These are phyloP conservation scores for Santalum album DNA, from an alignment of 164 flowering plant species.

Conservation along the genomic window DNA sequence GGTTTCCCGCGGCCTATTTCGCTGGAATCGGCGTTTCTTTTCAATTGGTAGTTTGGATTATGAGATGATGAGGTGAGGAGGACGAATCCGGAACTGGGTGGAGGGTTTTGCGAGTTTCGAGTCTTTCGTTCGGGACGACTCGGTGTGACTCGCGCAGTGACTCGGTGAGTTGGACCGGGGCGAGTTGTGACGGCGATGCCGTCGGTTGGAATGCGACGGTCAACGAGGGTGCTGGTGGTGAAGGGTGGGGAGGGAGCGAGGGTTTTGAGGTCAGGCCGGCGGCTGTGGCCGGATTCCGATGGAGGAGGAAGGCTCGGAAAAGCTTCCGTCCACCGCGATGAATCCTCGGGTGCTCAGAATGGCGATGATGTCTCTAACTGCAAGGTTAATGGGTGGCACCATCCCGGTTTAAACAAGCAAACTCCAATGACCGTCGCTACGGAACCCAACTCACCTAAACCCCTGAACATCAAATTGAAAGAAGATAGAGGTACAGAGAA, in stretches of 20 bases:
- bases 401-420: conserved; percentile 2
- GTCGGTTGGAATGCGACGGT: conserved; percentile 63
- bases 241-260: conserved; percentile 37
- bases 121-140: not conserved
- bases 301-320: too few relatives aligned
- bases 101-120: not conserved
- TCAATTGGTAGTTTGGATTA: not conserved
- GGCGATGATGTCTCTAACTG: conserved; percentile 4
- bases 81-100: conserved; percentile 4
- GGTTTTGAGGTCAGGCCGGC: conserved; percentile 69
- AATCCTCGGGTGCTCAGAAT: conserved; percentile 23
- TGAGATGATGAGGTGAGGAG: not conserved
- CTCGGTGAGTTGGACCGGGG: conserved; percentile 6
- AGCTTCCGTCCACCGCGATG: conserved; percentile 17
- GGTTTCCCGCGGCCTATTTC: not conserved
- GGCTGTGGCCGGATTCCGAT: conserved; percentile 30
- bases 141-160: not conserved
- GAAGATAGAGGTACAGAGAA: conserved; percentile 5
- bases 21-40: too few relatives aligned
- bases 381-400: conserved; percentile 13
- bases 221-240: conserved; percentile 58
- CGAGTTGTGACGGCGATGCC: conserved; percentile 36
- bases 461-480: not conserved
- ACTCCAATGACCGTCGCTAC: conserved; percentile 1
- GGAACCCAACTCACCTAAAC: not conserved